Base-by-base conservation (phyloP, 202 grass and related monocot genomes). In the Eragrostis tef region DNA sequence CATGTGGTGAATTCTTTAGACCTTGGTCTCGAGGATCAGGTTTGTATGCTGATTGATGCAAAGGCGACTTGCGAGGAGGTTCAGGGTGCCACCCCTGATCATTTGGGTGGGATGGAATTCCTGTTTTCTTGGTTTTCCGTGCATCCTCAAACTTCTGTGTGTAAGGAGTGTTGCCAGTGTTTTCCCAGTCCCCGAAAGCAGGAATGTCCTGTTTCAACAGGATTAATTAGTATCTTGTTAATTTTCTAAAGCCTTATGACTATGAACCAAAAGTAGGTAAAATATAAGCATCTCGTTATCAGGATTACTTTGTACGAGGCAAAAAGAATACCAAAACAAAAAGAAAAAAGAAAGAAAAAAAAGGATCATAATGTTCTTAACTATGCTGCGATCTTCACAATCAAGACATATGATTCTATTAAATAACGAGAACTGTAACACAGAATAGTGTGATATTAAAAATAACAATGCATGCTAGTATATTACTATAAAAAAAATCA, bases 181-280 rank as follows among this genome's bases (percentile, higher is more conserved):
- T 75, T 70, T 90, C 80, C 84, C 76, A 87, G 31, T 87, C 72
- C 15, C 85, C 75, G 67, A 87, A 90, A 67, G 70, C 9, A 21
- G 89, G 85, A 81, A 90, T 79, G 6, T 58, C 71, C 88, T 87
- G 59, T 81, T 81, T 24, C 49, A 79, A 77, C 25, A 11, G 87
- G 7, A 73, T 71, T 17, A 53, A 74, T 79, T 17, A 19, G n/a
- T 52, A 67, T 47, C 4, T 43, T 89, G 9, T 26, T 5, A 73
- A 47, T 9, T 41, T 74, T 63, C 27, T 49, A 0, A 22, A 34
- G 21, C 13, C 47, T 31, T 51, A 70, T 47, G 65, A 57, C 60
- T 54, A 54, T 46, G 57, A 63, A 34, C 29, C 0, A 79, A 13
- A 85, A 49, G 26, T 3, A 86, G 34, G 72, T 45, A 73, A 70